A percentile compares a stretch with the other conserved stretches of the same genome.
Conservation (phyloP, 2,329 filamentous ascomycete genomes). For the Cyphellophora europaea region DNA sequence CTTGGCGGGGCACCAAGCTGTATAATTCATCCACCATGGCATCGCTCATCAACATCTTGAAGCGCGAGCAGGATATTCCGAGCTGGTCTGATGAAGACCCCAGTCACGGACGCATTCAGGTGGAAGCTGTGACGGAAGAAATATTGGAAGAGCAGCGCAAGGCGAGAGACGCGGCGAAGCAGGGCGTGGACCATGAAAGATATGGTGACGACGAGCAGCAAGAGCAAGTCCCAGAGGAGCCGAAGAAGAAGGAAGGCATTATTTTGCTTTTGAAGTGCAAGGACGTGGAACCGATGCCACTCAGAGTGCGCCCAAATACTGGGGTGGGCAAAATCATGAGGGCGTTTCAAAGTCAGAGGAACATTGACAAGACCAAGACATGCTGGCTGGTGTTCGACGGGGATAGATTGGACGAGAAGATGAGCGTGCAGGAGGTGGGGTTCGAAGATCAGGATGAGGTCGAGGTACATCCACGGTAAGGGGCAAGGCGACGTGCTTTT, state of each 20-base stretch:
- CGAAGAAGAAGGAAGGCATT: slow-evolving; percentile 13
- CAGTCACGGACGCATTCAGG: slow-evolving; percentile 51
- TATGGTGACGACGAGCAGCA: background rate
- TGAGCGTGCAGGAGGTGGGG: slow-evolving; percentile 56
- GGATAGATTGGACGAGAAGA: slow-evolving; percentile 54
- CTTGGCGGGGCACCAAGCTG: slow-evolving; percentile 64
- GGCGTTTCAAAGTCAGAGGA: slow-evolving; percentile 49
- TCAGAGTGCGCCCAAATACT: slow-evolving; percentile 39
- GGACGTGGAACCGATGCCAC: slow-evolving; percentile 39
- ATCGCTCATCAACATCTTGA: slow-evolving; percentile 44
- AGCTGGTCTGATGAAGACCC: slow-evolving; percentile 25
- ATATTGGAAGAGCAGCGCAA: slow-evolving; percentile 43
- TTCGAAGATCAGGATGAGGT: slow-evolving; percentile 66
- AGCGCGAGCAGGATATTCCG: slow-evolving; percentile 9
- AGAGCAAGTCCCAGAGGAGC: slow-evolving; percentile 8
- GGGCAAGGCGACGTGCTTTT: too few relatives aligned
- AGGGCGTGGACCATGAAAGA: background rate
- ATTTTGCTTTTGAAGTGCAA: slow-evolving; percentile 45
- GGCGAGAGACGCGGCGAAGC: slow-evolving; percentile 33
- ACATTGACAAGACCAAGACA: slow-evolving; percentile 41
- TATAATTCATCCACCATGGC: slow-evolving; percentile 68
- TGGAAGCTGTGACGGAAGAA: slow-evolving; percentile 68
- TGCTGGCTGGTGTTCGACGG: slow-evolving; percentile 67
- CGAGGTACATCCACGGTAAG: slow-evolving; percentile 54
- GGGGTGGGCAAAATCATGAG: slow-evolving; percentile 53